Evolutionary conservation across 345 rosid genomes (phyloP).

Genomic region (Lepidium africanum): DNA sequence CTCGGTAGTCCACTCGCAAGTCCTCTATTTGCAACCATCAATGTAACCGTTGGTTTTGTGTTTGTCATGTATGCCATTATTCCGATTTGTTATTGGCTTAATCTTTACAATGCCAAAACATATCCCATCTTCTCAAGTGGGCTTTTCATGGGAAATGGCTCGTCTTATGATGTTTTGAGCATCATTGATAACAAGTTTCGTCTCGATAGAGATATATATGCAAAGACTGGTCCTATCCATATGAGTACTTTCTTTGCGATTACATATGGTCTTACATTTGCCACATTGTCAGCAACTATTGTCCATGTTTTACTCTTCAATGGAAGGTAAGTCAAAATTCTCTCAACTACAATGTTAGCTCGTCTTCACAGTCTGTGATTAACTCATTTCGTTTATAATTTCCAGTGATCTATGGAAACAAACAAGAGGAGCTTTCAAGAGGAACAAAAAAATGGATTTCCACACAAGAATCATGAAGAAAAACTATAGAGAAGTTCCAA

Average conservation of each 20-base stretch:
- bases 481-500: constrained; percentile 49
- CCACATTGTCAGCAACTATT: constrained; percentile 57
- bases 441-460: constrained; percentile 42
- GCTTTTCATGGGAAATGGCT: constrained; percentile 48
- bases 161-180: constrained; percentile 41
- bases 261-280: constrained; percentile 78
- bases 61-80: constrained; percentile 52
- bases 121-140: constrained; percentile 52
- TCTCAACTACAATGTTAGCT: neutral
- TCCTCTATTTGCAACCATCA: constrained; percentile 73
- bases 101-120: constrained; percentile 59
- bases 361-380: neutral
- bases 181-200: constrained; percentile 51
- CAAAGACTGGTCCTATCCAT: constrained; percentile 41
- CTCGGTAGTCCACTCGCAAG: constrained; percentile 82
- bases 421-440: constrained; percentile 43
- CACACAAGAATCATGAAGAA: constrained; percentile 73
- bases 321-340: constrained; percentile 37
- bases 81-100: constrained; percentile 58
- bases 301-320: constrained; percentile 62
- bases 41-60: constrained; percentile 50
- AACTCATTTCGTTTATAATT: neutral
- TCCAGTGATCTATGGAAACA: constrained; percentile 56
- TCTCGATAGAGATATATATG: constrained; percentile 45
- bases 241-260: constrained; percentile 71